phyloP scores from a whole-genome alignment of 2,329 filamentous ascomycete species.

The Nakataea oryzae region DNA sequence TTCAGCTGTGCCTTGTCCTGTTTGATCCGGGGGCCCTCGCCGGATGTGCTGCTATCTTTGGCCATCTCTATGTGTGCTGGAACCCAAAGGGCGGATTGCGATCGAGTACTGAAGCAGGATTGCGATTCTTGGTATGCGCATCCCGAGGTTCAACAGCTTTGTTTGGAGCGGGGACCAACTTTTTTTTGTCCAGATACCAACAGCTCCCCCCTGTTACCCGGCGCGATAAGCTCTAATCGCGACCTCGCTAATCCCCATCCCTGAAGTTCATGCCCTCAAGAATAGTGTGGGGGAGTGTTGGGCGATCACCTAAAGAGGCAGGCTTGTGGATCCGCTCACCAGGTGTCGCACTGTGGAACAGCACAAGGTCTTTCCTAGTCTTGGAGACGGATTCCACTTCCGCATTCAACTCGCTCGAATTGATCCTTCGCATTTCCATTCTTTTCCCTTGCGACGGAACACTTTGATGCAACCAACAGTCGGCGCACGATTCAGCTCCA shows the following conservation, averaged over 20 bases:
- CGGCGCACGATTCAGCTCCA: no score
- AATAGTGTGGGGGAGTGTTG: background rate
- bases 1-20: slow-evolving; percentile 2
- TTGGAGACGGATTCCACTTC: background rate
- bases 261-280: background rate
- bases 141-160: background rate
- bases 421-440: background rate
- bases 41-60: background rate
- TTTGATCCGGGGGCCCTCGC: background rate
- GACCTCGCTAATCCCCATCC: background rate
- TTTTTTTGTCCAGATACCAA: background rate
- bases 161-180: background rate
- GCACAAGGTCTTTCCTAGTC: no score
- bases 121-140: background rate
- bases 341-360: background rate
- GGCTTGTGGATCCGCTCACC: no score
- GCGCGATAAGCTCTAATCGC: background rate
- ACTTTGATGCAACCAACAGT: no score
- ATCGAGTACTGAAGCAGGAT: background rate
- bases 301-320: background rate
- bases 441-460: background rate
- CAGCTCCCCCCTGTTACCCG: background rate
- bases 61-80: background rate
- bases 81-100: no score
- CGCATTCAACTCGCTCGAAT: background rate